A percentile compares a stretch with the other conserved stretches of the same genome.
phyloP scores from a whole-genome alignment of 129 eudicot species.

The Arctium minus region DNA sequence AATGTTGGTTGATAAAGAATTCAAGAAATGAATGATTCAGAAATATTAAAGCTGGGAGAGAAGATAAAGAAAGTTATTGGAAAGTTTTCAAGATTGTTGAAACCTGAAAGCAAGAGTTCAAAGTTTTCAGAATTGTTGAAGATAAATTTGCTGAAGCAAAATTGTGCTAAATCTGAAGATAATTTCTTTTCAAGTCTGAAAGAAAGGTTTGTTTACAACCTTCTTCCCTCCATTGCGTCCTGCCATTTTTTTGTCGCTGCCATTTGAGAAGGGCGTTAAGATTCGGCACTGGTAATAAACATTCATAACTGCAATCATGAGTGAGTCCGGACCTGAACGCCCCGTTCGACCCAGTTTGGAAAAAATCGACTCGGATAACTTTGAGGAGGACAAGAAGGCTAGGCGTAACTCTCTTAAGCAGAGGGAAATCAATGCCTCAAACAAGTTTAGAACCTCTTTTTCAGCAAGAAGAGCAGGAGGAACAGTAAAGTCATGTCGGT shows the following conservation, averaged over 20 bases:
- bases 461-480: slow-evolving; percentile 72
- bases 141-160: too few relatives aligned
- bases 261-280: slow-evolving; percentile 46
- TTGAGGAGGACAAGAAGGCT: slow-evolving; percentile 87
- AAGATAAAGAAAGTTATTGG: too few relatives aligned
- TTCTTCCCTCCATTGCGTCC: slow-evolving; percentile 33
- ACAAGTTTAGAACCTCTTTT: slow-evolving; percentile 80
- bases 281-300: slow-evolving; percentile 44
- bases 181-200: too few relatives aligned
- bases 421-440: slow-evolving; percentile 75
- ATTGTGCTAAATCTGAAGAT: too few relatives aligned
- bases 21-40: too few relatives aligned
- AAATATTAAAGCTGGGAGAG: too few relatives aligned
- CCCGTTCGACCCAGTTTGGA: slow-evolving; percentile 68
- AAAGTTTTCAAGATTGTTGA: too few relatives aligned
- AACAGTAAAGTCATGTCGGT: slow-evolving; percentile 95
- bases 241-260: slow-evolving; percentile 44
- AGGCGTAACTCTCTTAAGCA: slow-evolving; percentile 84
- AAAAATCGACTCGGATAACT: slow-evolving; percentile 56
- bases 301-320: slow-evolving; percentile 51
- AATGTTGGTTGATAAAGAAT: too few relatives aligned
- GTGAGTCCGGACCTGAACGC: slow-evolving; percentile 81
- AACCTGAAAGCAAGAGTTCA: too few relatives aligned
- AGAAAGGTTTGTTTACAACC: background rate
- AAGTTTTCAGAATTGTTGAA: too few relatives aligned